These are phyloP conservation scores for Crucihimalaya himalaica DNA, from an alignment of 345 rosid species.

Conservation along the genomic window DNA sequence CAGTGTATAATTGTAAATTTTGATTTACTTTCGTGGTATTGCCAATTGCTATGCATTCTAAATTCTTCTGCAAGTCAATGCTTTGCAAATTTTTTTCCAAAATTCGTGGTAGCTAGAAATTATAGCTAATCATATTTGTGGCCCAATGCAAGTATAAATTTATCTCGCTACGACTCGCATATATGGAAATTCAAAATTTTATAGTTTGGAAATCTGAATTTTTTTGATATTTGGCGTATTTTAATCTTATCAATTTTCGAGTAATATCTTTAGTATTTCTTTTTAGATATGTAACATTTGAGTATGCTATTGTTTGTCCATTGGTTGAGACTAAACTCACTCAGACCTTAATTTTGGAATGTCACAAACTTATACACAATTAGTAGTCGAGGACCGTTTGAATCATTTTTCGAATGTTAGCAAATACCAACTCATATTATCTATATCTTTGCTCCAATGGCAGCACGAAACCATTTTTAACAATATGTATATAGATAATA, in stretches of 20 bases:
- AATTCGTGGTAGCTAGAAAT: background rate
- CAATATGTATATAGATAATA: too few relatives aligned
- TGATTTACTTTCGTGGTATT: conserved; percentile 4
- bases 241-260: background rate
- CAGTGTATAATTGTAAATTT: conserved; percentile 7
- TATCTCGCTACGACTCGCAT: background rate
- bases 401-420: background rate
- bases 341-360: background rate
- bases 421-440: background rate
- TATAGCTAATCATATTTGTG: background rate
- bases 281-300: background rate
- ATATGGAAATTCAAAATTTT: background rate
- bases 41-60: background rate
- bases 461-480: too few relatives aligned
- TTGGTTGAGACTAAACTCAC: background rate
- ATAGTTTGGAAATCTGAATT: background rate
- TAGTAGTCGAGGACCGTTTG: background rate
- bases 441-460: conserved; percentile 2
- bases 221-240: background rate
- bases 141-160: conserved; percentile 7
- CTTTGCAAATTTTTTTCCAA: conserved; percentile 1
- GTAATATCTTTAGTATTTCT: background rate
- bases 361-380: background rate
- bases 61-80: background rate
- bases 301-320: background rate